Conservation (phyloP, 257 asterid genomes). For the Eustoma russellianum region DNA sequence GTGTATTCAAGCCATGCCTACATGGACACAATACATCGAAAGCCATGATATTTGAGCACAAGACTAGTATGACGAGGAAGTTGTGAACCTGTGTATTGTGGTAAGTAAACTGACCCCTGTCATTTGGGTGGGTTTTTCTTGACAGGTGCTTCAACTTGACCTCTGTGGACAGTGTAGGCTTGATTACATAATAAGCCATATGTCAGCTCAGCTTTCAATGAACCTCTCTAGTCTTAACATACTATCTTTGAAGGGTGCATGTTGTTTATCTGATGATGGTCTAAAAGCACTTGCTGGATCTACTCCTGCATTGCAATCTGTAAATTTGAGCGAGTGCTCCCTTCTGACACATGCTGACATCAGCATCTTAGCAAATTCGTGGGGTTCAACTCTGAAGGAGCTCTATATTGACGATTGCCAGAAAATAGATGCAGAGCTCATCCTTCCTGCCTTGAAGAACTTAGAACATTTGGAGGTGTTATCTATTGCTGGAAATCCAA, state of each 20-base stretch:
- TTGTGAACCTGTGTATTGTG: no score
- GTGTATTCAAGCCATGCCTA: no score
- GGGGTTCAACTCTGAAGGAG: slow-evolving; percentile 68
- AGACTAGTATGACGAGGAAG: no score
- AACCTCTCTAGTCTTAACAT: slow-evolving; percentile 41
- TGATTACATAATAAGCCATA: slow-evolving; percentile 35
- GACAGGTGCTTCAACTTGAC: slow-evolving; percentile 90
- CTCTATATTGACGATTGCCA: slow-evolving; percentile 61
- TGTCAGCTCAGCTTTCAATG: slow-evolving; percentile 22
- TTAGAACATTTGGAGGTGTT: slow-evolving; percentile 53
- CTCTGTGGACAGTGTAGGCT: slow-evolving; percentile 61
- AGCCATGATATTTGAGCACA: no score
- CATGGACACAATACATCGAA: no score
- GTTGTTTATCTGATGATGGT: slow-evolving; percentile 60
- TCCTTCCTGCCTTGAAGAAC: slow-evolving; percentile 42
- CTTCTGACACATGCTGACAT: slow-evolving; percentile 51
- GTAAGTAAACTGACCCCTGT: no score
- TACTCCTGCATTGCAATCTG: slow-evolving; percentile 55
- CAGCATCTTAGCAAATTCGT: slow-evolving; percentile 33
- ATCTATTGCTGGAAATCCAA: slow-evolving; percentile 58
- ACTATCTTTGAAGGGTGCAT: slow-evolving; percentile 82
- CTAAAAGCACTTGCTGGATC: slow-evolving; percentile 38
- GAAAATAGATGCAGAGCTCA: slow-evolving; percentile 40
- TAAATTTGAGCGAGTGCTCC: slow-evolving; percentile 69
- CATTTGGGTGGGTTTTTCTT: no score